A percentile compares a stretch with the other conserved stretches of the same genome.
Evolutionary conservation across 2,329 filamentous ascomycete species (phyloP).

Genomic region (Zasmidium citrigriseum): DNA sequence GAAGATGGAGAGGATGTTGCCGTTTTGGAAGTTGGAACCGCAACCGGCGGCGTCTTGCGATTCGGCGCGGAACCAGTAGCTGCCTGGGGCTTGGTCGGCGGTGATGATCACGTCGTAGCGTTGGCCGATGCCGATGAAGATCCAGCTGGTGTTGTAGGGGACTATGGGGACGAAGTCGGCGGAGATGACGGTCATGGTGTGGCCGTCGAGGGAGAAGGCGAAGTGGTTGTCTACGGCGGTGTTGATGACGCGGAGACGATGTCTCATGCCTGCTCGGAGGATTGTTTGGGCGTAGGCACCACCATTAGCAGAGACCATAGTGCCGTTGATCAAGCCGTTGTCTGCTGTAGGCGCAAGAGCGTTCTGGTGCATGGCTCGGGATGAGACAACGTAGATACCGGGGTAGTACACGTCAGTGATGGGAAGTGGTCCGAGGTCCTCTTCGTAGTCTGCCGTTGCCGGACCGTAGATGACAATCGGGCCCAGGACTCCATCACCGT

Average conservation of each 20-base stretch:
- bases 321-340: slow-evolving; percentile 46
- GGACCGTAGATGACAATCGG: slow-evolving; percentile 64
- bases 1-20: slow-evolving; percentile 38
- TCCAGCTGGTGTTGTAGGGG: slow-evolving; percentile 32
- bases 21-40: slow-evolving; percentile 30
- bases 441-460: slow-evolving; percentile 60
- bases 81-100: slow-evolving; percentile 35
- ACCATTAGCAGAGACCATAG: slow-evolving; percentile 36
- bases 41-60: slow-evolving; percentile 34
- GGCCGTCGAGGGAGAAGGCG: slow-evolving; percentile 39
- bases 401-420: slow-evolving; percentile 60
- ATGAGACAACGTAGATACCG: slow-evolving; percentile 28
- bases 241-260: slow-evolving; percentile 50
- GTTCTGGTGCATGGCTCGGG: slow-evolving; percentile 31
- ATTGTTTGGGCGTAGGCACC: slow-evolving; percentile 34
- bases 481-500: slow-evolving; percentile 61
- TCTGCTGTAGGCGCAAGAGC: slow-evolving; percentile 51
- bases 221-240: slow-evolving; percentile 47
- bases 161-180: slow-evolving; percentile 40
- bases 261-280: slow-evolving; percentile 40
- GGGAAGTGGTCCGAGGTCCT: slow-evolving; percentile 62
- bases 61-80: slow-evolving; percentile 41
- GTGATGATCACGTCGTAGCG: slow-evolving; percentile 44
- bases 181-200: slow-evolving; percentile 38
- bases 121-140: slow-evolving; percentile 42